Conservation (phyloP, 352 stramenopile species). For the Blastocystis sp. region DNA sequence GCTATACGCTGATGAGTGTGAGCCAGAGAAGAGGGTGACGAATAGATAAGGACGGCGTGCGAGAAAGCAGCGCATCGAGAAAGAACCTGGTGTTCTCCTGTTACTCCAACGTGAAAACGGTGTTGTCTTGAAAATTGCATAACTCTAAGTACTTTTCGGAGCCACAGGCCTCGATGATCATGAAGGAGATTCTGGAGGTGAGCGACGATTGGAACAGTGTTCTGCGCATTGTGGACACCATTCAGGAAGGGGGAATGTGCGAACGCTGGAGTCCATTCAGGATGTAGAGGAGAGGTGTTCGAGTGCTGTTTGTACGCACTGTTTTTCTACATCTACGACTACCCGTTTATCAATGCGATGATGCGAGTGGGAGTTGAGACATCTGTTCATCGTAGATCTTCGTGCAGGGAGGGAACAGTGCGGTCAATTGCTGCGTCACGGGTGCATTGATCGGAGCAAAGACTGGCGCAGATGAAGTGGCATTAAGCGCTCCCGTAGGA, state of each 20-base stretch:
- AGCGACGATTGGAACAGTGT: constrained; percentile 43
- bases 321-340: constrained; percentile 62
- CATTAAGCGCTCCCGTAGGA: constrained; percentile 40
- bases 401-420: constrained; percentile 48
- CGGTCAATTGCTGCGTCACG: constrained; percentile 22
- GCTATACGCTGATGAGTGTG: neutral
- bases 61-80: neutral
- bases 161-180: neutral
- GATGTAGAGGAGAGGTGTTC: constrained; percentile 44
- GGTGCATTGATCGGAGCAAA: constrained; percentile 56
- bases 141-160: constrained; percentile 33
- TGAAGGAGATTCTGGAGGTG: constrained; percentile 50
- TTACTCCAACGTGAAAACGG: neutral
- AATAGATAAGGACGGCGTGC: neutral
- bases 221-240: constrained; percentile 30
- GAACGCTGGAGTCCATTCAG: neutral
- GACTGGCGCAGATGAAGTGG: constrained; percentile 36
- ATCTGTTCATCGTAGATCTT: constrained; percentile 19
- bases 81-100: neutral
- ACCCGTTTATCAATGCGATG: constrained; percentile 59
- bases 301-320: constrained; percentile 50
- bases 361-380: constrained; percentile 1
- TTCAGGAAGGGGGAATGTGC: constrained; percentile 21
- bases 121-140: neutral
- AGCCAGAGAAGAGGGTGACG: neutral